phyloP scores from a whole-genome alignment of 2,329 filamentous ascomycete genomes.

The Zymoseptoria crescenta region DNA sequence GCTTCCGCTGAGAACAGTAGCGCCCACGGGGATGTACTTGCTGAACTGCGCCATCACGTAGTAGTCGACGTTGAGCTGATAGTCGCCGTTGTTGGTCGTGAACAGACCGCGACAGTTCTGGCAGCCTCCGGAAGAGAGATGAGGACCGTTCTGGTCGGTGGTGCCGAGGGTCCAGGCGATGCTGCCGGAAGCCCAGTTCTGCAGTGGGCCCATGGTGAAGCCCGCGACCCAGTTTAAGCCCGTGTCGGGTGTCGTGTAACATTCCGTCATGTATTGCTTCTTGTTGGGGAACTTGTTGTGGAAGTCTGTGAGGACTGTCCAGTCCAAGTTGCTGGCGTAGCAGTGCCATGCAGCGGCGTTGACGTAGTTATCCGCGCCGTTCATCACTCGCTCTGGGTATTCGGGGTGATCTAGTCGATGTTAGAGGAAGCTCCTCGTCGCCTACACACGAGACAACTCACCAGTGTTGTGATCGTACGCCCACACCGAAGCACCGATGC shows the following conservation, averaged over 20 bases:
- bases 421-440: not conserved
- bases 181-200: slow-evolving; percentile 16
- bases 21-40: slow-evolving; percentile 12
- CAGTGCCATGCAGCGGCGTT: slow-evolving; percentile 18
- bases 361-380: slow-evolving; percentile 10
- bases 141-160: slow-evolving; percentile 10
- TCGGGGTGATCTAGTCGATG: slow-evolving; percentile 5
- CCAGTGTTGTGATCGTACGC: slow-evolving; percentile 17
- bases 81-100: slow-evolving; percentile 11
- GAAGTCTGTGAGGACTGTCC: slow-evolving; percentile 14
- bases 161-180: slow-evolving; percentile 16
- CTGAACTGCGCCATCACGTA: slow-evolving; percentile 18
- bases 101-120: slow-evolving; percentile 11
- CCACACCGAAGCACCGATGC: slow-evolving; percentile 11
- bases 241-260: slow-evolving; percentile 10
- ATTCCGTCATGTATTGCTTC: slow-evolving; percentile 18
- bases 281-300: slow-evolving; percentile 7
- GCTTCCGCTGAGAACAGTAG: slow-evolving; percentile 5
- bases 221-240: slow-evolving; percentile 13
- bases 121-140: slow-evolving; percentile 10
- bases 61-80: slow-evolving; percentile 14
- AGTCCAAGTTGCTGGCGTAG: slow-evolving; percentile 10
- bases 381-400: slow-evolving; percentile 14
- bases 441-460: not conserved
- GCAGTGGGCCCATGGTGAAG: slow-evolving; percentile 16